Percentiles rank a stretch among this genome's conserved stretches.
Evolutionary conservation across 805 yeast genomes (phyloP).

Genomic region (Pichia insulana): DNA sequence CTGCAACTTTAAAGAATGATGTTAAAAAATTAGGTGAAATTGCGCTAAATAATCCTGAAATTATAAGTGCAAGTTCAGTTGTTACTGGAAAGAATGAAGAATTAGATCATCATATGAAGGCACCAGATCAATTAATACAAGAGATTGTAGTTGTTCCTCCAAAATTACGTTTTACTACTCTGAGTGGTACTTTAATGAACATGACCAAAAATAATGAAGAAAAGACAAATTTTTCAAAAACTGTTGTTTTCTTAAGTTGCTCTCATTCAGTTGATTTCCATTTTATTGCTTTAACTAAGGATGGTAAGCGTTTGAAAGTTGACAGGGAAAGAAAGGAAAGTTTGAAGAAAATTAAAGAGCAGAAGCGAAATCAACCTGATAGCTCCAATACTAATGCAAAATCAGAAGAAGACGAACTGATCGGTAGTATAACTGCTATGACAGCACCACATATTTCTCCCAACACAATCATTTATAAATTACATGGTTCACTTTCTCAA

Average conservation of each 20-base stretch:
- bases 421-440: constrained; percentile 29
- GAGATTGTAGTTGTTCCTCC: constrained; percentile 83
- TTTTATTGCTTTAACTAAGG: constrained; percentile 60
- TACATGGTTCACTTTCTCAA: constrained; percentile 90
- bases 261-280: constrained; percentile 96
- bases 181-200: constrained; percentile 56
- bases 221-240: constrained; percentile 30
- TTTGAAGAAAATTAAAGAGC: constrained; percentile 21
- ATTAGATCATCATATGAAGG: constrained; percentile 31
- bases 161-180: constrained; percentile 75
- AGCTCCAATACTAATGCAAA: constrained; percentile 9
- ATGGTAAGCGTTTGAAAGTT: constrained; percentile 33
- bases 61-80: constrained; percentile 33
- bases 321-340: constrained; percentile 7
- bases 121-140: constrained; percentile 88
- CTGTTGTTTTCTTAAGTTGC: constrained; percentile 85
- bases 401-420: constrained; percentile 4
- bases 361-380: constrained; percentile 2
- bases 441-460: constrained; percentile 46
- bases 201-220: constrained; percentile 29
- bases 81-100: constrained; percentile 11
- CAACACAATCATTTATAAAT: constrained; percentile 45
- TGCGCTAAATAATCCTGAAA: constrained; percentile 61
- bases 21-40: constrained; percentile 77
- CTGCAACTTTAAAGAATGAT: constrained; percentile 83